Base-by-base conservation (phyloP, 176 grass and related monocot species). In the Juncus effusus region DNA sequence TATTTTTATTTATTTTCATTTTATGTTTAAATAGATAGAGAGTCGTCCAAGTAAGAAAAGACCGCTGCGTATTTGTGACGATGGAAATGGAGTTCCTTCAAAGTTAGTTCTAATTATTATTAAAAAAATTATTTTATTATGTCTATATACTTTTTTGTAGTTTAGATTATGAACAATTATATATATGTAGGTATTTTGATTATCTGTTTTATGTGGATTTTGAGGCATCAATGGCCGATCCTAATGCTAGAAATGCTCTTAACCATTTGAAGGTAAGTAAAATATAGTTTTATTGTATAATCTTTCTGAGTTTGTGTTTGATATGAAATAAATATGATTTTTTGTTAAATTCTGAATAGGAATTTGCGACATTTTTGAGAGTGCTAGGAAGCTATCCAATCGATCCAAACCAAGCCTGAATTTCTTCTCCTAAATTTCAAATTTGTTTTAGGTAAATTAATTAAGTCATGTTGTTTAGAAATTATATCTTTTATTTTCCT, bases 121-220 rank as follows among this genome's bases (percentile, higher is more conserved):
- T 40, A 16, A 38, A 7, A 11, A 16, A 53, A 54, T n/a, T n/a
- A 3, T 13, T 39, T 36, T 54, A 38, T 51, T 50, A 6, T 13
- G 50, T 50, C 72, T 39, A 6, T 6, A 40, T 28, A 28, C 19
- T 28, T 28, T 28, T 28, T 28, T 28, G 19, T 28, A 28, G 19
- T 35, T 40, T 62, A 38, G 42, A 8, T 54, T 49, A 40, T 38
- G 40, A 6, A 65, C 2, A 60, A 5, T 44, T 70, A 37, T 3
- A 51, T 69, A 42, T 57, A 44, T 16, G 39, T 74, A 96, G 91
- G 79, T 84, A 90, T 54, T 96, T 96, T 13, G 86, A 96, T 73
- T 90, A 96, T 65, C 81, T 87, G 49, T 96, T 91, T 70, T 96
- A 96, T 53, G 92, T 91, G 4, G 87, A 96, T 83, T 87, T 96